Evolutionary conservation across 306 rosid species (phyloP).

Genomic region (apple (Malus domestica)): DNA sequence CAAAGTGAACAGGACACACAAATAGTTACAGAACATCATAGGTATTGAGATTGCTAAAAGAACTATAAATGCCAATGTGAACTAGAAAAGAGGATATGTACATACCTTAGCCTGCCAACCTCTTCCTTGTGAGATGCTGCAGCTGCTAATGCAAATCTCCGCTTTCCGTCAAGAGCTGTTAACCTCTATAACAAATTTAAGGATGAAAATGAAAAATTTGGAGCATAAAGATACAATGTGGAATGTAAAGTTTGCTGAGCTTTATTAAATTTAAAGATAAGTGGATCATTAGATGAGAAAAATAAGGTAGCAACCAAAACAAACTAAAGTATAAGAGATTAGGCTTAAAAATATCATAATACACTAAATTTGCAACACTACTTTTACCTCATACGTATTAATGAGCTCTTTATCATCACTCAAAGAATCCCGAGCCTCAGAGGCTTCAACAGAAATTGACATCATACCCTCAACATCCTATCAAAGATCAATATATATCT

Average conservation of each 20-base stretch:
- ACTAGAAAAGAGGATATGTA: conserved; percentile 15
- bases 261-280: background rate
- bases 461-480: conserved; percentile 99
- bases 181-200: conserved; percentile 51
- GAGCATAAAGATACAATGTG: background rate
- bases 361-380: background rate
- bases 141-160: conserved; percentile 96
- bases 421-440: conserved; percentile 86
- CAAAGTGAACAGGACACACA: no score
- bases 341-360: background rate
- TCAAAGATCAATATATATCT: conserved; percentile 31
- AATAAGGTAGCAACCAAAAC: background rate
- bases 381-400: conserved; percentile 75
- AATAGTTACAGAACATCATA: background rate
- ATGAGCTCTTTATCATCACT: conserved; percentile 85
- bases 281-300: background rate
- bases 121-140: conserved; percentile 92
- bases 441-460: conserved; percentile 95
- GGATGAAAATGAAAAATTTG: background rate
- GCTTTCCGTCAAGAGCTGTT: conserved; percentile 92
- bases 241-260: background rate
- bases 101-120: conserved; percentile 81
- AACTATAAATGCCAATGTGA: conserved; percentile 7
- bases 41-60: background rate
- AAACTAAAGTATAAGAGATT: background rate